phyloP scores from a whole-genome alignment of 768 basidiomycete species.

The Lyophyllum atratum region DNA sequence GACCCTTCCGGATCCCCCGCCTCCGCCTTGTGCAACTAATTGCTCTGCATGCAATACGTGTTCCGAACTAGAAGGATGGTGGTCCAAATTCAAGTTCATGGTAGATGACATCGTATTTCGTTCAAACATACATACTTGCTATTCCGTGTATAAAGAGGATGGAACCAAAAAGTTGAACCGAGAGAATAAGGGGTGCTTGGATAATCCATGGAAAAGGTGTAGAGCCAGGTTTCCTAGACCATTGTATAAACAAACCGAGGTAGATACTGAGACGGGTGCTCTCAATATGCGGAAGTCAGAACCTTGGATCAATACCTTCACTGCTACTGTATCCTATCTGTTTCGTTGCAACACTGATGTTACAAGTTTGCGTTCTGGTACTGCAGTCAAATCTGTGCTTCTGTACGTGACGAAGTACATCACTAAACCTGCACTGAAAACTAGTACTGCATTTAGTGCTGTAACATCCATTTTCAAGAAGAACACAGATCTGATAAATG shows the following conservation, averaged over 20 bases:
- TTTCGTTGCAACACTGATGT: constrained; percentile 41
- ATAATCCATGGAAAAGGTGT: constrained; percentile 31
- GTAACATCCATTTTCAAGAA: constrained; percentile 5
- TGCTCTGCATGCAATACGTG: constrained; percentile 24
- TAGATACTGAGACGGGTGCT: constrained; percentile 29
- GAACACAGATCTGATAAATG: constrained; percentile 22
- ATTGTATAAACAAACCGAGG: constrained; percentile 15
- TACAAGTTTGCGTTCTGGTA: constrained; percentile 38
- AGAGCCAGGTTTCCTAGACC: constrained; percentile 35
- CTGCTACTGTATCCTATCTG: constrained; percentile 30
- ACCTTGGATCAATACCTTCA: constrained; percentile 36
- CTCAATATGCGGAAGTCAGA: constrained; percentile 34
- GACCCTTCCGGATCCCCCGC: too few species aligned
- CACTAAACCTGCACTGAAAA: constrained; percentile 40
- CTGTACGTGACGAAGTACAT: constrained; percentile 46
- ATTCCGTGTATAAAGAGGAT: too few species aligned
- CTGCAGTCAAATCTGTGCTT: constrained; percentile 37
- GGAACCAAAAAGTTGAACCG: too few species aligned
- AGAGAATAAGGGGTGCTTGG: too few species aligned
- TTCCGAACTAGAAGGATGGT: constrained; percentile 10
- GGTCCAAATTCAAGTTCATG: constrained; percentile 12
- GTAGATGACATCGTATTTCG: too few species aligned
- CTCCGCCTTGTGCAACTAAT: too few species aligned
- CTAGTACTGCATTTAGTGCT: constrained; percentile 19
- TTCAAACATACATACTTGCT: too few species aligned